Evolutionary conservation across 441 rosid species (phyloP).

Genomic region (Dalechampia spathulata): DNA sequence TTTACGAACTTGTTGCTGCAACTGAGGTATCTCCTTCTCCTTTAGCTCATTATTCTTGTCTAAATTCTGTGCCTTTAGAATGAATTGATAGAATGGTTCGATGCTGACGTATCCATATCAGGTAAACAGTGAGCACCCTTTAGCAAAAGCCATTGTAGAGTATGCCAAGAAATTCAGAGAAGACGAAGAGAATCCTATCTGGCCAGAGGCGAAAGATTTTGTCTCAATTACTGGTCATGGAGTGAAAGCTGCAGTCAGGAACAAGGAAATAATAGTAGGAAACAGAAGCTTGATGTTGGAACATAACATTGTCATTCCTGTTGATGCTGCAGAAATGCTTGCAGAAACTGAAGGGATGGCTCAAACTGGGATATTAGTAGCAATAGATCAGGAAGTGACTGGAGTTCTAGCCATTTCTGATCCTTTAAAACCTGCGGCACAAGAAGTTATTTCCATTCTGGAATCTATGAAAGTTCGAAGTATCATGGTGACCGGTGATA

Average conservation of each 20-base stretch:
- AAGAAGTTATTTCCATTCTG: conserved; percentile 67
- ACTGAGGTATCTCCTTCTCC: conserved; percentile 49
- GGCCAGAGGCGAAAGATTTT: conserved; percentile 79
- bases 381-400: conserved; percentile 48
- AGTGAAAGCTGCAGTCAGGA: conserved; percentile 58
- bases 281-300: conserved; percentile 66
- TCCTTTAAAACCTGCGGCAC: conserved; percentile 65
- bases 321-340: conserved; percentile 63
- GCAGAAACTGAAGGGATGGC: conserved; percentile 67
- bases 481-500: conserved; percentile 92
- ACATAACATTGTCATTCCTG: conserved; percentile 34
- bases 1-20: conserved; percentile 77
- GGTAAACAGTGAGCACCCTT: conserved; percentile 91
- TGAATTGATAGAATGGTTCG: no score
- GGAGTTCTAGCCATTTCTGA: conserved; percentile 77
- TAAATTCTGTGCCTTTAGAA: no score
- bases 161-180: conserved; percentile 69
- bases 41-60: neutral
- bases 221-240: conserved; percentile 75
- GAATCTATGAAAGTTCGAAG: conserved; percentile 69
- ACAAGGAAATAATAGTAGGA: conserved; percentile 61
- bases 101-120: conserved; percentile 11
- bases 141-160: conserved; percentile 80
- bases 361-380: conserved; percentile 71
- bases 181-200: conserved; percentile 62